These are phyloP conservation scores for Fusarium sp. DNA, from an alignment of 2,329 filamentous ascomycete genomes.

Conservation along the genomic window DNA sequence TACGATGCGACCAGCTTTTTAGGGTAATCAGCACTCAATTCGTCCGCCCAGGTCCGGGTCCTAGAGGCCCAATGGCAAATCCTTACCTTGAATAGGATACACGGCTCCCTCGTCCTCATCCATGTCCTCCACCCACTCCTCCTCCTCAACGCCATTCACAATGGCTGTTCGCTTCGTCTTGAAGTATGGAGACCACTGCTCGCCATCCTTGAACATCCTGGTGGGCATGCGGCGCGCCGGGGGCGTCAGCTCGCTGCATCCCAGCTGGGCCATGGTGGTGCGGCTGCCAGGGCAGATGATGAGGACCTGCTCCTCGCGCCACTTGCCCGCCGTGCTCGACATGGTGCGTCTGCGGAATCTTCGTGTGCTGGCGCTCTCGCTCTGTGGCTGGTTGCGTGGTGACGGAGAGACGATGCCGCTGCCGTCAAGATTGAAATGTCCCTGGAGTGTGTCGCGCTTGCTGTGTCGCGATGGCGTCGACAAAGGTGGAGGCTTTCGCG, in stretches of 20 bases:
- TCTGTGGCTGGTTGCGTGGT: constrained; percentile 18
- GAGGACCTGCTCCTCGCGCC: constrained; percentile 76
- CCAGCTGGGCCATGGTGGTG: constrained; percentile 92
- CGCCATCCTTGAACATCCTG: constrained; percentile 94
- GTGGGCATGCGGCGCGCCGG: constrained; percentile 90
- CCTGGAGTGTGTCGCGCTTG: constrained; percentile 16
- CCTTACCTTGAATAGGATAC: constrained; percentile 81
- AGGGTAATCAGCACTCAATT: constrained; percentile 31
- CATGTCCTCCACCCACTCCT: constrained; percentile 89
- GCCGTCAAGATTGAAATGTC: constrained; percentile 2
- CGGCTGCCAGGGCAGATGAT: constrained; percentile 88
- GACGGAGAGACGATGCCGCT: constrained; percentile 30
- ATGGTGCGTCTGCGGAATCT: constrained; percentile 56
- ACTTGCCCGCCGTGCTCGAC: constrained; percentile 72
- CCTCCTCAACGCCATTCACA: constrained; percentile 65
- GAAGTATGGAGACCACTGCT: constrained; percentile 82
- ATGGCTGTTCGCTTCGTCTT: constrained; percentile 77
- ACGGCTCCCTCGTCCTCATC: constrained; percentile 91
- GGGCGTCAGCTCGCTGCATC: constrained; percentile 91
- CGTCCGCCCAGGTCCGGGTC: no score
- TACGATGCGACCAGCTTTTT: constrained; percentile 81
- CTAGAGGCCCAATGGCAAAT: constrained; percentile 17
- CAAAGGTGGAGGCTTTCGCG: constrained; percentile 43
- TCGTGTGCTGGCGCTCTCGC: constrained; percentile 15
- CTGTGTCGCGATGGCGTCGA: constrained; percentile 42